Conservation (phyloP, 106 monocot genomes). For the Amphibolis antarctica region DNA sequence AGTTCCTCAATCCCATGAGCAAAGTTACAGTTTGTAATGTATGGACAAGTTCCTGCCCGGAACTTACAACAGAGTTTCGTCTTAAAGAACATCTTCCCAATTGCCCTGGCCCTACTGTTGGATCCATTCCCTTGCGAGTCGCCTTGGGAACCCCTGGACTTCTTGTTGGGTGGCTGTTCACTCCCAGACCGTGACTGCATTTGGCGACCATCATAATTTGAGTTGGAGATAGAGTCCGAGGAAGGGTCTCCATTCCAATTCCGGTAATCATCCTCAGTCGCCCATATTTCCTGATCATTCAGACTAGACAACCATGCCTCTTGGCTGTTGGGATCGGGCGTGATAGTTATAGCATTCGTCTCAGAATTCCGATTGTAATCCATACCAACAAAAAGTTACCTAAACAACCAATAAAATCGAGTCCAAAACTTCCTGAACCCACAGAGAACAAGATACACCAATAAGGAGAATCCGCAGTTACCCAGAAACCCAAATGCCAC, state of each 20-base stretch:
- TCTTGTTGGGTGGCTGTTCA: slow-evolving; percentile 67
- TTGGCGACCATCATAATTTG: slow-evolving; percentile 15
- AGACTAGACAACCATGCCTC: slow-evolving; percentile 20
- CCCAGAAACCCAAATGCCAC: too few relatives aligned
- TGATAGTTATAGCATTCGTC: slow-evolving; percentile 55
- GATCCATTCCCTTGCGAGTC: slow-evolving; percentile 15
- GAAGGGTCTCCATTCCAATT: slow-evolving; percentile 33
- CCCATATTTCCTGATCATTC: slow-evolving; percentile 45
- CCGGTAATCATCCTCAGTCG: slow-evolving; percentile 67
- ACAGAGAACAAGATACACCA: too few relatives aligned
- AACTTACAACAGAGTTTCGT: slow-evolving; percentile 98
- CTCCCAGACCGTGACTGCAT: slow-evolving; percentile 38
- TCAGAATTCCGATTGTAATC: slow-evolving; percentile 10
- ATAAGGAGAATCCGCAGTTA: too few relatives aligned
- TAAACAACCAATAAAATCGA: neutral
- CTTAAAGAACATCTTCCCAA: slow-evolving; percentile 98
- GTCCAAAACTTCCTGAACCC: too few relatives aligned
- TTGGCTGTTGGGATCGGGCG: slow-evolving; percentile 31
- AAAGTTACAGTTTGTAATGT: slow-evolving; percentile 88
- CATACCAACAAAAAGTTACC: neutral
- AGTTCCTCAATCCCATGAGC: slow-evolving; percentile 96
- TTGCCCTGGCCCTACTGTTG: slow-evolving; percentile 41
- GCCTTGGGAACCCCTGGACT: slow-evolving; percentile 25
- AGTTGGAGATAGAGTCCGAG: slow-evolving; percentile 29
- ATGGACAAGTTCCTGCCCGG: slow-evolving; percentile 80